Evolutionary conservation across 352 stramenopile species (phyloP).

Genomic region (Phytophthora megakarya): DNA sequence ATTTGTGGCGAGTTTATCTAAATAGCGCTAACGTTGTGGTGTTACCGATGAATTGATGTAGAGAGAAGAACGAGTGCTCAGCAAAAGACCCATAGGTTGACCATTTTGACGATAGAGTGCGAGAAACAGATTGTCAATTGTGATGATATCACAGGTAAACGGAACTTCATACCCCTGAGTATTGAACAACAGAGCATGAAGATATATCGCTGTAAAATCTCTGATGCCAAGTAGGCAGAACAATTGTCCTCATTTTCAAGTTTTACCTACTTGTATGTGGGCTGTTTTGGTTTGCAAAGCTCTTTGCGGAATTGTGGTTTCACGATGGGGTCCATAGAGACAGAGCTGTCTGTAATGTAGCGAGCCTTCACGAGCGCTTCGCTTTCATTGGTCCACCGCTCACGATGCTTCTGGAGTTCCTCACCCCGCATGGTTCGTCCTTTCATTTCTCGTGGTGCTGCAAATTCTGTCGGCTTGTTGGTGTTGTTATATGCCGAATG

Average conservation of each 20-base stretch:
- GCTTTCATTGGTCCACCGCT: constrained; percentile 69
- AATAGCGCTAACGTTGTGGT: constrained; percentile 7
- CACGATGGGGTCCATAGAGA: constrained; percentile 49
- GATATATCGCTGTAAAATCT: neutral
- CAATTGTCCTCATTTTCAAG: constrained; percentile 30
- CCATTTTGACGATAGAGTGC: constrained; percentile 28
- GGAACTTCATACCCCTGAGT: neutral
- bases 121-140: constrained; percentile 27
- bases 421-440: constrained; percentile 44
- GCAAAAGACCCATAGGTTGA: constrained; percentile 43
- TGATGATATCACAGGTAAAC: constrained; percentile 6
- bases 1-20: neutral
- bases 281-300: constrained; percentile 52
- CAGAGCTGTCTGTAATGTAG: constrained; percentile 65
- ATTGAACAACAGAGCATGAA: constrained; percentile 1
- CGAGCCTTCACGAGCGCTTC: constrained; percentile 53
- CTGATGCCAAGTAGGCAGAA: constrained; percentile 24
- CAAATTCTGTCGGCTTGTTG: constrained; percentile 63
- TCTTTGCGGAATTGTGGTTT: constrained; percentile 66
- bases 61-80: constrained; percentile 57
- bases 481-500: constrained; percentile 65
- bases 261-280: constrained; percentile 52
- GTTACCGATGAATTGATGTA: constrained; percentile 14
- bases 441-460: constrained; percentile 65
- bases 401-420: constrained; percentile 59